Base-by-base conservation (phyloP, 2,329 filamentous ascomycete genomes). In the Microcera coccophila region DNA sequence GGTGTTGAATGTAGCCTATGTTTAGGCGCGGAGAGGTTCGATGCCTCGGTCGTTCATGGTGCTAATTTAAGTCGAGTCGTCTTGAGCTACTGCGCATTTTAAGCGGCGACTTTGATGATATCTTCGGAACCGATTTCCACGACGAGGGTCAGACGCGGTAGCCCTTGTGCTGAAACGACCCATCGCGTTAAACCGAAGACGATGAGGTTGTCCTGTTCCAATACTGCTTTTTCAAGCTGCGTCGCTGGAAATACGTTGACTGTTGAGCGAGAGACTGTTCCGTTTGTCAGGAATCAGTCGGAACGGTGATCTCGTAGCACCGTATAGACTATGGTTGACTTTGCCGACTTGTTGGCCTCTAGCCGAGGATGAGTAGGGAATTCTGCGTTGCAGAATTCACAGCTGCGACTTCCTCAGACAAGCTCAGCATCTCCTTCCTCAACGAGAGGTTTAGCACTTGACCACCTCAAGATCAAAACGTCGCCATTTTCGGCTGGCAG, bases 391-490 rank as follows among this genome's bases (percentile, higher is more conserved):
- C 7, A 7, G 12, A 12, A 7, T 12, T 26, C 22, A 26, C 22
- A 12, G 22, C 22, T 7, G 12, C 12, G 22, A 26, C 7, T 12
- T 12, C 7, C 21, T 76, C 69, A 82, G 18, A 82, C 75, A 46
- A 82, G 65, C 61, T 82, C 81, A 17, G 79, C 76, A 39, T 74
- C 69, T 1, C 75, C 76, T 7, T 66, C 64, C 16, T 79, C 72
- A 8, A 84, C 73, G 36, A 81, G 60, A 3, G 61, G 58, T 63
- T 82, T 87, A 1, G 89, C 79, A 61, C 90, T 88, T 12, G 87
- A 86, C 77, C 83, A 87, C 49, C 83, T 68, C 22, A 90, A 74
- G 50, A 87, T 82, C 61, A 85, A 71, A 20, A 87, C 73, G 65
- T 89, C 75, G 39, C 82, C 78, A 62, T 80, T 70, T 65, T 69